A percentile compares a stretch with the other conserved stretches of the same genome.
phyloP scores from a whole-genome alignment of 768 basidiomycete species.

The Boletus tylopilopsis region DNA sequence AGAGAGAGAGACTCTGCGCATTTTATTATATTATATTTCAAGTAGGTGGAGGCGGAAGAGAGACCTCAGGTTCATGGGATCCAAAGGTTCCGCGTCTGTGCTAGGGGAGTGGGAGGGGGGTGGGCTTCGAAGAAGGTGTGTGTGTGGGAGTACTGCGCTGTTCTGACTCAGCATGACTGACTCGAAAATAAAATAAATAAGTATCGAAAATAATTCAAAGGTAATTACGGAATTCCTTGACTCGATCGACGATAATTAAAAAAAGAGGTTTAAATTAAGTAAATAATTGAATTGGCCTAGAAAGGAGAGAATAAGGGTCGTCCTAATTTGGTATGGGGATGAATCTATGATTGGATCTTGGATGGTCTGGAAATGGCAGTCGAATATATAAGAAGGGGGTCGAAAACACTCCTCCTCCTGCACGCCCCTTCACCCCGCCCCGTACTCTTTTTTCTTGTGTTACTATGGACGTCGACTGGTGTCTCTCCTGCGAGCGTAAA shows the following conservation, averaged over 20 bases:
- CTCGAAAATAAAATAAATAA: slow-evolving; percentile 6
- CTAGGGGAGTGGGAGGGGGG: too few relatives aligned
- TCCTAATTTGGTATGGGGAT: slow-evolving; percentile 7
- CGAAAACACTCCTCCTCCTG: slow-evolving; percentile 4
- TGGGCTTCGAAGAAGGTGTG: too few relatives aligned
- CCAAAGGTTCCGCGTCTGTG: slow-evolving; percentile 11
- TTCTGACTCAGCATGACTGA: slow-evolving; percentile 9
- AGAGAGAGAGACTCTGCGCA: neutral
- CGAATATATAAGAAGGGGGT: slow-evolving; percentile 27
- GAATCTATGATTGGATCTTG: slow-evolving; percentile 25
- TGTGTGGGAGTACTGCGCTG: slow-evolving; percentile 24
- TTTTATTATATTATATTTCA: too few relatives aligned
- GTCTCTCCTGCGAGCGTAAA: slow-evolving; percentile 59
- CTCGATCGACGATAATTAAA: slow-evolving; percentile 36
- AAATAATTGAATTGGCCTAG: slow-evolving; percentile 30
- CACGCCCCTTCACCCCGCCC: slow-evolving; percentile 16
- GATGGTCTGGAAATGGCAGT: slow-evolving; percentile 19
- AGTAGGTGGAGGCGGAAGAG: neutral
- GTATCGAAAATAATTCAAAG: slow-evolving; percentile 8
- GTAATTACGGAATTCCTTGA: slow-evolving; percentile 20
- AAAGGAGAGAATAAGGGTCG: slow-evolving; percentile 16
- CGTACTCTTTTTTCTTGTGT: slow-evolving; percentile 11
- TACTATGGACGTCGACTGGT: slow-evolving; percentile 68
- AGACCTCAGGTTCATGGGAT: slow-evolving; percentile 13
- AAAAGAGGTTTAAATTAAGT: slow-evolving; percentile 30